Conservation (phyloP, 2,329 filamentous ascomycete species). For the Clonostachys chloroleuca region DNA sequence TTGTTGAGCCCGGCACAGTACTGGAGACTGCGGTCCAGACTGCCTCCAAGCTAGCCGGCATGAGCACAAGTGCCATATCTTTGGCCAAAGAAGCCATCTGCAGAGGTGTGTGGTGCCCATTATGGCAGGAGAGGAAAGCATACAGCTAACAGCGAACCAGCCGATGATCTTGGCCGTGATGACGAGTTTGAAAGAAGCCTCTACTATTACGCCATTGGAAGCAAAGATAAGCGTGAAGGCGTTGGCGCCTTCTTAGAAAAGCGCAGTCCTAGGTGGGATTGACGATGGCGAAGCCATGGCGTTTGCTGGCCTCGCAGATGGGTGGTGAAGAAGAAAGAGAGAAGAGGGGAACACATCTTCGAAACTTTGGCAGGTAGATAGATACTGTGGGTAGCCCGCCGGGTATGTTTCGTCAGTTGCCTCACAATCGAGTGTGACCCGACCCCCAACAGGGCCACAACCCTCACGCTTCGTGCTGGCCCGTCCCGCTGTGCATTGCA, state of each 20-base stretch:
- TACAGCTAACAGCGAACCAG: conserved; percentile 6
- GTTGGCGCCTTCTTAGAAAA: conserved; percentile 22
- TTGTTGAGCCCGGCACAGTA: conserved; percentile 17
- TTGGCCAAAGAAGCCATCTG: conserved; percentile 21
- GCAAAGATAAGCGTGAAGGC: conserved; percentile 19
- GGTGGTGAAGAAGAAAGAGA: too few species aligned
- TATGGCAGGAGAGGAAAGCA: too few species aligned
- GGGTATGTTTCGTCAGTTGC: too few species aligned
- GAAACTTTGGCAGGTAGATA: too few species aligned
- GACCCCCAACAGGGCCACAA: too few species aligned
- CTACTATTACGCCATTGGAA: conserved; percentile 27
- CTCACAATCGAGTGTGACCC: too few species aligned
- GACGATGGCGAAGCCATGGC: too few species aligned
- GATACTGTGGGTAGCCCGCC: too few species aligned
- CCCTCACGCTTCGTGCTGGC: too few species aligned
- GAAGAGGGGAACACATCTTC: too few species aligned
- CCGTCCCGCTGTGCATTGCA: too few species aligned
- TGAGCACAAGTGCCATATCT: conserved; percentile 15
- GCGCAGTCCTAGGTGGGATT: conserved; percentile 3
- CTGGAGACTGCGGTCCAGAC: conserved; percentile 14
- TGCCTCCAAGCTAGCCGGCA: conserved; percentile 12
- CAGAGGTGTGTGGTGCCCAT: conserved; percentile 8
- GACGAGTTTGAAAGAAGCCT: conserved; percentile 25
- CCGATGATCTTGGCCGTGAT: conserved; percentile 15
- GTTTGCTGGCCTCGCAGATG: too few species aligned